These are phyloP conservation scores for Talaromyces sp. DNA, from an alignment of 2,329 filamentous ascomycete species.

Conservation along the genomic window DNA sequence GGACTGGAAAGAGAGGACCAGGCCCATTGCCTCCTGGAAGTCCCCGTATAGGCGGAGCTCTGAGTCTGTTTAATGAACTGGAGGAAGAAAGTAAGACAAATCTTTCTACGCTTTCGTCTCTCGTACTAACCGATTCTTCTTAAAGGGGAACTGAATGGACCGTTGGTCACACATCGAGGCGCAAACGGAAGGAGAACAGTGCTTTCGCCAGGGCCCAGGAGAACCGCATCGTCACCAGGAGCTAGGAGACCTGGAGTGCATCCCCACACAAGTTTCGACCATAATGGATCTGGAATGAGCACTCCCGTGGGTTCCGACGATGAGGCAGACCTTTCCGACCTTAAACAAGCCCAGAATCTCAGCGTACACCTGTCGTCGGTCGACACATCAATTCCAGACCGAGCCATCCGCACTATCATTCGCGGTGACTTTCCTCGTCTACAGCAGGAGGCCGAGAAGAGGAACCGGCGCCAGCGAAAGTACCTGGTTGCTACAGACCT, in stretches of 20 bases:
- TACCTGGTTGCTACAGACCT: conserved; percentile 95
- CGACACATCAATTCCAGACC: conserved; percentile 64
- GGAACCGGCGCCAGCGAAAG: conserved; percentile 72
- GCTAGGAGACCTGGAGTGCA: conserved; percentile 55
- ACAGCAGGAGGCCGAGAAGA: conserved; percentile 70
- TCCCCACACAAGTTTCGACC: conserved; percentile 78
- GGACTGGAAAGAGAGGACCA: conserved; percentile 24
- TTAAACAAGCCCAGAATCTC: conserved; percentile 81
- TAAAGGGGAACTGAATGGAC: conserved; percentile 8
- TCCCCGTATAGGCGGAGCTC: conserved; percentile 36
- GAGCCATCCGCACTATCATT: conserved; percentile 83
- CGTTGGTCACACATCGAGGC: conserved; percentile 9
- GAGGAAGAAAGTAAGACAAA: conserved; percentile 68
- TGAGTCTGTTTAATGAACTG: conserved; percentile 64
- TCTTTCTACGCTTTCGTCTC: neutral
- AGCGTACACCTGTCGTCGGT: conserved; percentile 75
- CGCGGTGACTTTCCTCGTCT: conserved; percentile 74
- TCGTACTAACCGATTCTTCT: neutral
- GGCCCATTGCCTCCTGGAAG: conserved; percentile 8
- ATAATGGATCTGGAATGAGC: conserved; percentile 52
- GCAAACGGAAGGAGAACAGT: conserved; percentile 52
- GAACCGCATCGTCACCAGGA: neutral
- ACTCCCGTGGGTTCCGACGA: conserved; percentile 75
- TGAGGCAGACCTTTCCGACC: conserved; percentile 76
- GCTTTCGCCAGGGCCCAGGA: conserved; percentile 29